phyloP scores from a whole-genome alignment of 306 rosid genomes.

The Coriaria nepalensis region DNA sequence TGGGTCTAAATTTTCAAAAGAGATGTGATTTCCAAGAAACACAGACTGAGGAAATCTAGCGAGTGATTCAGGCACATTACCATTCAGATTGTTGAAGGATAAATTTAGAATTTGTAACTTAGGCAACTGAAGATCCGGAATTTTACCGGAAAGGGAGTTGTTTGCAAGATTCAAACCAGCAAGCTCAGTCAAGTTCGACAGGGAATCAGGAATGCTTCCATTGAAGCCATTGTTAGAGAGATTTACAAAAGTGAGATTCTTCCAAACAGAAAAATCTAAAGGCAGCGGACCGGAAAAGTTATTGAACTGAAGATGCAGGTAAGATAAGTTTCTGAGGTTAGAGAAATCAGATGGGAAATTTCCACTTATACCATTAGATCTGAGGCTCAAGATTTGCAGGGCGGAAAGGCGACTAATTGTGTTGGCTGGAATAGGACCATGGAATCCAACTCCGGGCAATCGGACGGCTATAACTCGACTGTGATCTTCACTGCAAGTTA shows the following conservation, averaged over 20 bases:
- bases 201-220: conserved; percentile 49
- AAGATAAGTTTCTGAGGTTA: conserved; percentile 47
- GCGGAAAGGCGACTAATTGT: conserved; percentile 53
- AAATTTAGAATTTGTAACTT: conserved; percentile 31
- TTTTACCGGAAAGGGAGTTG: conserved; percentile 53
- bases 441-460: conserved; percentile 65
- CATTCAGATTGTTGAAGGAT: conserved; percentile 41
- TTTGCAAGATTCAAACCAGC: conserved; percentile 53
- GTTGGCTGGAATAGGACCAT: conserved; percentile 53
- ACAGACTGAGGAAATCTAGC: conserved; percentile 46
- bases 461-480: conserved; percentile 46
- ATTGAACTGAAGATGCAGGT: conserved; percentile 69
- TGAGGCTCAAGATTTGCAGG: conserved; percentile 49
- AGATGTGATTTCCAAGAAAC: conserved; percentile 50
- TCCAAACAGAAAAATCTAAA: conserved; percentile 54
- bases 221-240: conserved; percentile 50
- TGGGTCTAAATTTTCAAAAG: conserved; percentile 17
- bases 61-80: conserved; percentile 51
- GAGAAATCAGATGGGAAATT: conserved; percentile 51
- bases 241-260: conserved; percentile 45
- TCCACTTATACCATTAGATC: conserved; percentile 63
- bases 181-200: conserved; percentile 43
- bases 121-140: conserved; percentile 40
- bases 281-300: conserved; percentile 63
- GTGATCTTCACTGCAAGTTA: conserved; percentile 39